phyloP scores from a whole-genome alignment of 1,139 yeast species.

The Zygosaccharomyces pseudobailii region DNA sequence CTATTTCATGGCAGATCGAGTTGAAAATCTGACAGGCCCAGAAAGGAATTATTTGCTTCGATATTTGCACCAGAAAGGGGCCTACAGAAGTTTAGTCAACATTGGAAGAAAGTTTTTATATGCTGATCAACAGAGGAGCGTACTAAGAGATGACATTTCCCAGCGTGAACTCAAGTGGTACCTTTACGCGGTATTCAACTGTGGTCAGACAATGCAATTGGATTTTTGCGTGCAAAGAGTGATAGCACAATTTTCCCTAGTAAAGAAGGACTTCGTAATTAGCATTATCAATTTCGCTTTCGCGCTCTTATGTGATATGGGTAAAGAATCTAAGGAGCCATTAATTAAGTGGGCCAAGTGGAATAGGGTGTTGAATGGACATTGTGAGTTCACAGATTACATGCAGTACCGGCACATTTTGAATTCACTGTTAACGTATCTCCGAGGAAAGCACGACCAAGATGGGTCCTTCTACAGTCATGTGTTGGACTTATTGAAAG shows the following conservation, averaged over 20 bases:
- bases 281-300: conserved; percentile 17
- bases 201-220: conserved; percentile 10
- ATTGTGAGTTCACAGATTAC: conserved; percentile 24
- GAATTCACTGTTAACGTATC: conserved; percentile 14
- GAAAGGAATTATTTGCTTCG: conserved; percentile 17
- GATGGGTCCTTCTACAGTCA: conserved; percentile 1
- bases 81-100: conserved; percentile 12
- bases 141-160: conserved; percentile 14
- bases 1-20: conserved; percentile 1
- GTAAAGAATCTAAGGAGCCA: conserved; percentile 10
- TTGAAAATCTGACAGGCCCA: neutral
- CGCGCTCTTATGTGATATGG: conserved; percentile 8
- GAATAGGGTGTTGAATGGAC: conserved; percentile 24
- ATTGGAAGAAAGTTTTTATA: conserved; percentile 14
- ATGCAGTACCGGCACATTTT: conserved; percentile 16
- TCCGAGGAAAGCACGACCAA: conserved; percentile 6
- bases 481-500: conserved; percentile 12
- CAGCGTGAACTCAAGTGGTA: conserved; percentile 21
- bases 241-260: conserved; percentile 23
- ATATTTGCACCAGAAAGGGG: conserved; percentile 14
- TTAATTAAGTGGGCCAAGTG: conserved; percentile 24
- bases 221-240: conserved; percentile 16
- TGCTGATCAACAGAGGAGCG: conserved; percentile 1
- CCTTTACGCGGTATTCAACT: conserved; percentile 17
- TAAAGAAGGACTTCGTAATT: conserved; percentile 13